Conservation (phyloP, 2,329 filamentous ascomycete species). For the Microcyclospora tardicrescens region DNA sequence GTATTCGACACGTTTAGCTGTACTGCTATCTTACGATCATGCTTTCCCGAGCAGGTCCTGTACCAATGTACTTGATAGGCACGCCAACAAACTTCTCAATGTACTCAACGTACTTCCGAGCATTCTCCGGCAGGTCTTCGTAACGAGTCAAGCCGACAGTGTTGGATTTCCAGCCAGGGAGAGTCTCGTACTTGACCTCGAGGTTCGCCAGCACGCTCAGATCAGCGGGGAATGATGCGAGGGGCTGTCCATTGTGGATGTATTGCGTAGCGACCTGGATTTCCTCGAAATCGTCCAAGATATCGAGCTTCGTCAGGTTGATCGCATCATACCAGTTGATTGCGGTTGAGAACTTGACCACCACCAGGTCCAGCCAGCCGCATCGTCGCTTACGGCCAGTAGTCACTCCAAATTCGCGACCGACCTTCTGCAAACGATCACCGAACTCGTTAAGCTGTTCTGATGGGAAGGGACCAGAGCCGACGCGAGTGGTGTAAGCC, state of each 20-base stretch:
- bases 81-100: conserved; percentile 55
- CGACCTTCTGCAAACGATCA: conserved; percentile 43
- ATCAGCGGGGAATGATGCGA: conserved; percentile 54
- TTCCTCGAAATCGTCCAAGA: conserved; percentile 60
- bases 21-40: conserved; percentile 42
- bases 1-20: no score
- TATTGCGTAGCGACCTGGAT: conserved; percentile 67
- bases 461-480: conserved; percentile 53
- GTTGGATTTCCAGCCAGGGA: conserved; percentile 55
- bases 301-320: conserved; percentile 55
- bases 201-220: conserved; percentile 44
- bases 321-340: conserved; percentile 56
- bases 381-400: conserved; percentile 50
- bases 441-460: conserved; percentile 48
- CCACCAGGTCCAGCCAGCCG: conserved; percentile 55
- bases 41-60: conserved; percentile 50
- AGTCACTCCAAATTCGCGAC: conserved; percentile 43
- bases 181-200: conserved; percentile 54
- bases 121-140: conserved; percentile 50
- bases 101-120: conserved; percentile 52
- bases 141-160: conserved; percentile 49
- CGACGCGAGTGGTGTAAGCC: conserved; percentile 48
- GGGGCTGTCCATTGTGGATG: conserved; percentile 40
- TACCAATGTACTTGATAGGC: conserved; percentile 52
- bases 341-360: conserved; percentile 51